phyloP scores from a whole-genome alignment of 1,284 basidiomycete genomes.

The Puccinia horiana region DNA sequence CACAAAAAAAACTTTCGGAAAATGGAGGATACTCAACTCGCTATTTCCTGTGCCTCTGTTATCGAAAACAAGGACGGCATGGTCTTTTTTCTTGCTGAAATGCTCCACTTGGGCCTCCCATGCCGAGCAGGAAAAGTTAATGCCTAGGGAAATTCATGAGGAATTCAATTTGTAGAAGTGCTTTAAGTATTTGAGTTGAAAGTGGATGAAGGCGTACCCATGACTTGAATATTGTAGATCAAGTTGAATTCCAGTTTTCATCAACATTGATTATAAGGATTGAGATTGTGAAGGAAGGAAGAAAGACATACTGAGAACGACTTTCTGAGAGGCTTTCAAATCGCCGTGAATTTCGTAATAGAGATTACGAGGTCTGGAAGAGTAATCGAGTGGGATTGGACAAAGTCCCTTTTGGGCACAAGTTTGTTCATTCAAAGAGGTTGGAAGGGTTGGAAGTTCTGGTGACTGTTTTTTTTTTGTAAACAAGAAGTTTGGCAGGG shows the following conservation, averaged over 20 bases:
- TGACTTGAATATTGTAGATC: constrained; percentile 6
- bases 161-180: background rate
- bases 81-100: constrained; percentile 55
- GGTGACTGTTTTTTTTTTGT: too few species aligned
- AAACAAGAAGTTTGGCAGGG: too few species aligned
- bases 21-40: constrained; percentile 2
- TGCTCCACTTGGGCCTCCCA: constrained; percentile 58
- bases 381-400: constrained; percentile 62
- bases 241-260: background rate
- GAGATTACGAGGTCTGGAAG: background rate
- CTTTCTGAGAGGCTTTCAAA: constrained; percentile 51
- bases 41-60: constrained; percentile 79
- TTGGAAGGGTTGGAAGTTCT: constrained; percentile 52
- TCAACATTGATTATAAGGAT: background rate
- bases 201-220: constrained; percentile 13
- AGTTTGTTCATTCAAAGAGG: constrained; percentile 66
- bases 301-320: constrained; percentile 7
- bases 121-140: constrained; percentile 57
- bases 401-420: constrained; percentile 71
- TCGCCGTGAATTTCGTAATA: constrained; percentile 32
- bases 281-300: background rate
- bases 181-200: background rate
- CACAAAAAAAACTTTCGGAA: background rate
- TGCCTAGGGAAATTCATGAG: constrained; percentile 56
- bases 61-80: constrained; percentile 76